Base-by-base conservation (phyloP, 2,329 filamentous ascomycete species). In the Zalaria obscura region DNA sequence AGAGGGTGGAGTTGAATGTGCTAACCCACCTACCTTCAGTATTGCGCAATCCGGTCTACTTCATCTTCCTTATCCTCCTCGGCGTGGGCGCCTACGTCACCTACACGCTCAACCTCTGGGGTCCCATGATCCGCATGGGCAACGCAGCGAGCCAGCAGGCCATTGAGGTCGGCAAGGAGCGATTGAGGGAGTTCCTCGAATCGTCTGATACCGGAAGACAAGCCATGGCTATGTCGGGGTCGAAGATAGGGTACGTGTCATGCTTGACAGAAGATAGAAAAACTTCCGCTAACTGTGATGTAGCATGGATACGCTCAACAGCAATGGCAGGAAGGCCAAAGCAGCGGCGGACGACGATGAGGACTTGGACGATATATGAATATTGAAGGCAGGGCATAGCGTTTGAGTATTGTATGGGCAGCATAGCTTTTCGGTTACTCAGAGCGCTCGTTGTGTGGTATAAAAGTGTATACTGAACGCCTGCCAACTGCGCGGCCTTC, bases 71-170 rank as follows among this genome's bases (percentile, higher is more conserved):
- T 44, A 76, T 94, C 54, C 63, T 96, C 40, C 64, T 82, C 35
- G 79, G 71, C 7, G 75, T 82, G 40, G 87, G 75, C 42, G 83
- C 82, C 3, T 98, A 96, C 55, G 70, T 95, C 27, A 91, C 88
- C 3, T 95, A 91, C 64, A 88, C 79, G 29, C 79, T 98, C 50
- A 96, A 96, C 59, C 76, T 98, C 10, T 88, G 93, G 66, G 91
- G 91, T 1, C 91, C 91, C 0, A 96, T 98, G 70, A 70, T 93
- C 52, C 87, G 93, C 57, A 95, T 98, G 85, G 76, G 78, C 50
- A 91, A 91, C 52, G 91, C 91, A 9, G 91, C 91, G 3, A 80
- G 78, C 38, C 72, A 73, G 47, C 91, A 98, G 64, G 91, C 84
- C 5, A 55, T 94, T 27, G 86, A 93, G 52, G 86, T 98, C 50